Conservation (phyloP, 352 stramenopile species). For the Phytopythium helicoides region DNA sequence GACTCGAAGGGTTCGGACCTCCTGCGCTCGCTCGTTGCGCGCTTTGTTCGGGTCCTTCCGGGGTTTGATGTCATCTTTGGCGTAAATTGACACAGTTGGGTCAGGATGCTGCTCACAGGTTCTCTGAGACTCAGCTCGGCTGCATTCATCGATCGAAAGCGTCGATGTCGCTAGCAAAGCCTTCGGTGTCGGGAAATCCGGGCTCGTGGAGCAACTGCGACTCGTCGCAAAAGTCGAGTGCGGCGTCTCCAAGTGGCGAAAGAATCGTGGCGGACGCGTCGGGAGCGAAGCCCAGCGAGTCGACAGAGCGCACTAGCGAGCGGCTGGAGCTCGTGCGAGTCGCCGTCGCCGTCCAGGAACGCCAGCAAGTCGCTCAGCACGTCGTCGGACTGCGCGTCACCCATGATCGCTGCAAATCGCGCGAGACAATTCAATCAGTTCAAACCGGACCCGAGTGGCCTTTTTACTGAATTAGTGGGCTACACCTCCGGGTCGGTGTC, state of each 20-base stretch:
- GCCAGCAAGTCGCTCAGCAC: background rate
- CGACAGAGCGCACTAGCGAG: background rate
- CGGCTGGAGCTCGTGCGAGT: no score
- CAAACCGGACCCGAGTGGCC: no score
- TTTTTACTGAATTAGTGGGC: no score
- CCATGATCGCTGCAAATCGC: background rate
- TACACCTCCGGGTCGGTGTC: no score
- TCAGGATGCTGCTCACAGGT: background rate
- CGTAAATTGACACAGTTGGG: background rate
- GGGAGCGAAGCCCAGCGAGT: background rate
- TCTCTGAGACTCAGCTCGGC: no score
- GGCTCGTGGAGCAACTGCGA: no score
- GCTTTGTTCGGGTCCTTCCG: constrained; percentile 11
- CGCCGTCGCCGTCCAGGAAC: background rate
- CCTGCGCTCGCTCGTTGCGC: background rate
- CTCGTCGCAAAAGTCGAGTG: no score
- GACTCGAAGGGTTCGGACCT: constrained; percentile 16
- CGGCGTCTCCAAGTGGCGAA: no score
- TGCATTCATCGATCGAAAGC: no score
- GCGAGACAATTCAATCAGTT: background rate
- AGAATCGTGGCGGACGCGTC: background rate
- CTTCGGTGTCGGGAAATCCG: no score
- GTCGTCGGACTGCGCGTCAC: background rate
- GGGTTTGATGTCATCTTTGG: background rate
- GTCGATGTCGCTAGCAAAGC: no score